Evolutionary conservation across 768 basidiomycete genomes (phyloP), one percentile per base, ranked within the genome.

Genomic region (Asterophora parasitica): DNA sequence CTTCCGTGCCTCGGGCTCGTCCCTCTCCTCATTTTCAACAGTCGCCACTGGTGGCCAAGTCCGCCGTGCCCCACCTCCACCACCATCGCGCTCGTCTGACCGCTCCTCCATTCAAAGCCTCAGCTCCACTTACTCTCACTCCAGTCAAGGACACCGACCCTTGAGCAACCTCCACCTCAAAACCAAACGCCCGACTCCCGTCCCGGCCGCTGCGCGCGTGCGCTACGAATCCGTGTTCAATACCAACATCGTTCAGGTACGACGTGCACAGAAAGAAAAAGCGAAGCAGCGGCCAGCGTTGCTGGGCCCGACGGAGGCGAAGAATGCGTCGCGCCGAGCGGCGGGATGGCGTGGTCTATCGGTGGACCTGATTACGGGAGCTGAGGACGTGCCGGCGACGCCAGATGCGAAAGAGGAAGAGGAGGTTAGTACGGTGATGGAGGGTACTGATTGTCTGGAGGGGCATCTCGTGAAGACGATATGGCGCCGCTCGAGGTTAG

Each of bases 311-410:
- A 49, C 67, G 44, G 63, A 69, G 39, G 57, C 70, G 12, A 71
- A 74, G 51, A 73, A 76, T 36, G 60, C 58, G 23, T 23, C 23
- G 33, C 63, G 82, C 48, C 76, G 81, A 47, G 81, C 84, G 1
- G 79, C 78, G 3, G 88, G 88, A 2, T 91, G 88, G 88, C 70
- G 85, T 36, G 85, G 81, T 7, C 59, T 84, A 33, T 85, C 84
- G 1, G 78, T 87, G 23, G 86, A 88, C 60, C 63, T 83, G 44
- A 79, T 82, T 44, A 75, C 77, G 2, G 73, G 71, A 28, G 71
- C 68, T 31, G 60, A 64, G 19, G 44, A 49, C 48, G 51, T 16
- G 26, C 48, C 31, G 42, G 48, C 10, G 38, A 39, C 27, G 31
- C 23, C 47, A 41, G 41, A 58, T 38, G 19, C 39, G 43, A 48